Percentiles rank a stretch among this genome's conserved stretches.
Conservation (phyloP, 495 filamentous ascomycete genomes). For the Penicillium diatomitis region DNA sequence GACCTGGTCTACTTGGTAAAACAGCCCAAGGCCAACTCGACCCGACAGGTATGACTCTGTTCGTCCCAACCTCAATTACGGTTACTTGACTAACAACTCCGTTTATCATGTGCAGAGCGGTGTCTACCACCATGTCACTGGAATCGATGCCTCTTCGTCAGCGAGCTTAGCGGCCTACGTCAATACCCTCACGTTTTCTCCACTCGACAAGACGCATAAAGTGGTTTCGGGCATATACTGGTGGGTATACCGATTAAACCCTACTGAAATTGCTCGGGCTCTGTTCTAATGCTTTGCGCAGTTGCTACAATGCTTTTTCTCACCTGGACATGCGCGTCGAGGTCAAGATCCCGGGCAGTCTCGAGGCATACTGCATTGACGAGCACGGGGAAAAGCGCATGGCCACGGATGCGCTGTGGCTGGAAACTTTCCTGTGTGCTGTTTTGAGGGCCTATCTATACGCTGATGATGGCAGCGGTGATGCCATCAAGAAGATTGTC, state of each 20-base stretch:
- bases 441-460: conserved; percentile 91
- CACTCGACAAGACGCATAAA: conserved; percentile 78
- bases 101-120: conserved; percentile 49
- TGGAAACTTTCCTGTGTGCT: conserved; percentile 93
- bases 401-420: conserved; percentile 86
- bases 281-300: conserved; percentile 21
- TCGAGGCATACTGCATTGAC: conserved; percentile 94
- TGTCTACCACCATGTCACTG: conserved; percentile 97
- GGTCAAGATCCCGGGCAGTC: conserved; percentile 88
- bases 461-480: conserved; percentile 86
- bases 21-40: conserved; percentile 53
- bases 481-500: conserved; percentile 86
- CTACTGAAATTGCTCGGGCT: not conserved
- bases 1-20: conserved; percentile 94
- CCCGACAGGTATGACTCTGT: conserved; percentile 33
- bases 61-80: too few species aligned
- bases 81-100: conserved; percentile 1
- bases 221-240: conserved; percentile 92
- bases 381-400: conserved; percentile 89
- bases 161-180: conserved; percentile 96
- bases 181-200: conserved; percentile 88
- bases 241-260: conserved; percentile 31
- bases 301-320: conserved; percentile 99
- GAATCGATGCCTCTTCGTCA: conserved; percentile 93
- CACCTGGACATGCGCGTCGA: conserved; percentile 97